phyloP scores from a whole-genome alignment of 495 filamentous ascomycete species.

The Penicillium fimorum region DNA sequence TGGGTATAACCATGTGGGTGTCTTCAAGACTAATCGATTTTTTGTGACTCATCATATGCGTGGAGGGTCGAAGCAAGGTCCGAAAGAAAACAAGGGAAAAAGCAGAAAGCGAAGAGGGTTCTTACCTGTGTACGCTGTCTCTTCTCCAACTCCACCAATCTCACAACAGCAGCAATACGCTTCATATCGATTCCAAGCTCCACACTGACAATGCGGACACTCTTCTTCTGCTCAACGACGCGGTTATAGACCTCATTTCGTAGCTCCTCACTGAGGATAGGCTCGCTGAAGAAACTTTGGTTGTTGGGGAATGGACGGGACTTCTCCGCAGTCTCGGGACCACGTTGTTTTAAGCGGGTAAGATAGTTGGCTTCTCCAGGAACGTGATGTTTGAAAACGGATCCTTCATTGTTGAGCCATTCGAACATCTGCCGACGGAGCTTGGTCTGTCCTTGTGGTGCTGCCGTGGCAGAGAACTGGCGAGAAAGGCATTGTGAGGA shows the following conservation, averaged over 20 bases:
- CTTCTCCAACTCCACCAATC: constrained; percentile 85
- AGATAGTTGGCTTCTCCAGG: constrained; percentile 68
- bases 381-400: constrained; percentile 52
- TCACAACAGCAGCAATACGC: constrained; percentile 82
- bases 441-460: constrained; percentile 48
- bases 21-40: constrained; percentile 99
- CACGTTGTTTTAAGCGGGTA: constrained; percentile 39
- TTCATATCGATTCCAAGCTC: constrained; percentile 77
- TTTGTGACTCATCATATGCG: constrained; percentile 67
- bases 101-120: constrained; percentile 20
- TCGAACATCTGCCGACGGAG: constrained; percentile 59
- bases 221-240: constrained; percentile 62
- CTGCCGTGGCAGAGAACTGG: constrained; percentile 49
- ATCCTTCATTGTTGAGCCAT: constrained; percentile 65
- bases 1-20: constrained; percentile 69
- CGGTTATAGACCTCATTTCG: constrained; percentile 71
- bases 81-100: constrained; percentile 1
- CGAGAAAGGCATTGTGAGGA: constrained; percentile 32
- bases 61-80: constrained; percentile 14
- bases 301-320: constrained; percentile 73
- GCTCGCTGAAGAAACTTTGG: constrained; percentile 62
- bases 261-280: constrained; percentile 73
- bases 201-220: constrained; percentile 75
- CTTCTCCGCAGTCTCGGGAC: constrained; percentile 17
- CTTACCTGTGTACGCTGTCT: constrained; percentile 70